Conservation (phyloP, 441 rosid species). For the Macaranga tanarius region DNA sequence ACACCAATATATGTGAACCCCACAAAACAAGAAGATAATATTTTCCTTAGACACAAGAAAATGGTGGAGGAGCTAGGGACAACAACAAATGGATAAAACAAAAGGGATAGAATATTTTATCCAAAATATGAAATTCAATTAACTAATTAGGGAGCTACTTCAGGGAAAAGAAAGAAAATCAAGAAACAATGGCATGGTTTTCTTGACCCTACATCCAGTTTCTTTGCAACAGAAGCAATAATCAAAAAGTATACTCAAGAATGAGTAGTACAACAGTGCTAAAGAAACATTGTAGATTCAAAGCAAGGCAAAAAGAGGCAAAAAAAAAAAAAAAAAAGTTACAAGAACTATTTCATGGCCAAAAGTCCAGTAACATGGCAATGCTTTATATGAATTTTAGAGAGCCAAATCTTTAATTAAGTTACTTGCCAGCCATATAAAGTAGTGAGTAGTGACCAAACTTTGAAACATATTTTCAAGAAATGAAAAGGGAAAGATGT, state of each 20-base stretch:
- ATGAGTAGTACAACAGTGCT: background rate
- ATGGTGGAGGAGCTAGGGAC: background rate
- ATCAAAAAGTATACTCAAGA: background rate
- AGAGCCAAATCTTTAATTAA: background rate
- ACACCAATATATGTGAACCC: background rate
- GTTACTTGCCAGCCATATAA: background rate
- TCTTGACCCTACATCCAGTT: background rate
- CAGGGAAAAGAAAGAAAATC: background rate
- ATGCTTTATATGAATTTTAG: background rate
- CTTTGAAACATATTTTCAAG: background rate
- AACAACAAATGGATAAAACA: background rate
- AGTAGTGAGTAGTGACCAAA: background rate
- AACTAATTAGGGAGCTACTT: no score
- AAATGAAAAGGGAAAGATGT: background rate
- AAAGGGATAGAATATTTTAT: background rate
- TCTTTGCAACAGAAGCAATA: slow-evolving; percentile 4
- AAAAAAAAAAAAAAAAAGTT: background rate
- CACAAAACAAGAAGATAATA: background rate
- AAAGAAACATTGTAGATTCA: background rate
- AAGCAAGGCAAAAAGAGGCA: background rate
- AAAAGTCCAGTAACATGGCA: background rate
- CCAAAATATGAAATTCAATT: no score
- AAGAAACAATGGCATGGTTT: background rate
- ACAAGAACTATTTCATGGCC: background rate
- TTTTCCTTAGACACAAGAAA: background rate